Conservation (phyloP, 78 protist genomes). For the Dictyostelium firmibasis region DNA sequence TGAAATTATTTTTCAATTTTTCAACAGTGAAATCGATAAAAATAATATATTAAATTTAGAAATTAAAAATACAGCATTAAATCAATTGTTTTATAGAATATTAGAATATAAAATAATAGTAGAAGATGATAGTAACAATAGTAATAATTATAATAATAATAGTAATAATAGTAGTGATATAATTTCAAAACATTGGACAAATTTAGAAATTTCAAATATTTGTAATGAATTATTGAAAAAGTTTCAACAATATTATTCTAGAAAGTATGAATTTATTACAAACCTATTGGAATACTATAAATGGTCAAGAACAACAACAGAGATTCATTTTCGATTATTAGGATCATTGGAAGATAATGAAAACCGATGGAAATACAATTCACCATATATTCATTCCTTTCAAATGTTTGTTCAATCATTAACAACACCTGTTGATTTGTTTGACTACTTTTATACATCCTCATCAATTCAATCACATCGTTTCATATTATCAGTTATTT, state of each 20-base stretch:
- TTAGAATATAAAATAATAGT: neutral
- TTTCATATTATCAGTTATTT: neutral
- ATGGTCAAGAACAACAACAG: neutral
- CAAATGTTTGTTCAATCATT: neutral
- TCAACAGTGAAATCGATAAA: neutral
- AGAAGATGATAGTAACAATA: neutral
- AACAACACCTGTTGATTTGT: neutral
- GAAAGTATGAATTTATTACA: neutral
- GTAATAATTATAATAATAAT: no score
- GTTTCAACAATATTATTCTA: neutral
- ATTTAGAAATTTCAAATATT: neutral
- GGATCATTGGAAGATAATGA: neutral
- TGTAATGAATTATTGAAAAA: neutral
- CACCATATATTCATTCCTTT: neutral
- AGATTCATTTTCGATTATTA: neutral
- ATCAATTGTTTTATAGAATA: neutral
- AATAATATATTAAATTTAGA: neutral
- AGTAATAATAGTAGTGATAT: neutral
- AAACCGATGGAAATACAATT: neutral
- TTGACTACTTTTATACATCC: neutral
- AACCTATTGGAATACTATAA: neutral
- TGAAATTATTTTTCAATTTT: neutral
- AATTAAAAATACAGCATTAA: neutral
- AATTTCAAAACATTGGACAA: slow-evolving; percentile 4
- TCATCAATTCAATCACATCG: neutral